These are phyloP conservation scores for Geotrichum klebahnii DNA, from an alignment of 1,139 yeast species.

Conservation along the genomic window DNA sequence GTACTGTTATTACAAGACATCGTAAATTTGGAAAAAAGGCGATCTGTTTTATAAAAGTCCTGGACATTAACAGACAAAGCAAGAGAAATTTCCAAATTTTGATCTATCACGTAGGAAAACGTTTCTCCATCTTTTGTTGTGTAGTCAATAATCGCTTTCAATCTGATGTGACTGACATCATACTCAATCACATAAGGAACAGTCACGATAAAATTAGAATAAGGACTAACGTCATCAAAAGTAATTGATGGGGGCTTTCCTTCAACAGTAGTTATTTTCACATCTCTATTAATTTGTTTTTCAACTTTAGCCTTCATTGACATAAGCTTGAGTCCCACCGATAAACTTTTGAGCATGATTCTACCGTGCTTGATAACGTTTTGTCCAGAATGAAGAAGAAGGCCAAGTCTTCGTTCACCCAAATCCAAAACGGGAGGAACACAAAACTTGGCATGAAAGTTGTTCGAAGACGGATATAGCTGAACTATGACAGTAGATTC, in stretches of 20 bases:
- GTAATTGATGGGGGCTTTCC: constrained; percentile 21
- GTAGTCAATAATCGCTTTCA: constrained; percentile 24
- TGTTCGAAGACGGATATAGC: constrained; percentile 27
- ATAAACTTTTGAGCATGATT: constrained; percentile 23
- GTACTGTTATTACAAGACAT: constrained; percentile 54
- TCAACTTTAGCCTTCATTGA: constrained; percentile 19
- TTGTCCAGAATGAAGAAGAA: constrained; percentile 25
- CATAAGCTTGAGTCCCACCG: constrained; percentile 24
- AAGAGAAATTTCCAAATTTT: constrained; percentile 35
- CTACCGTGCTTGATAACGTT: constrained; percentile 20
- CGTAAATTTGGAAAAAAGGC: constrained; percentile 62
- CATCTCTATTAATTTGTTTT: constrained; percentile 1
- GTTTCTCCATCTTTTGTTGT: constrained; percentile 24
- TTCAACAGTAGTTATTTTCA: constrained; percentile 11
- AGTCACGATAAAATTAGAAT: constrained; percentile 13
- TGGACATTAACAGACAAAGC: constrained; percentile 71
- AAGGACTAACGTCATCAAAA: constrained; percentile 8
- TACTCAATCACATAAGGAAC: constrained; percentile 21
- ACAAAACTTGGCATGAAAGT: constrained; percentile 27
- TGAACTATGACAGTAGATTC: constrained; percentile 24
- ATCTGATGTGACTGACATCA: constrained; percentile 12
- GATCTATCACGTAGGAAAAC: constrained; percentile 24
- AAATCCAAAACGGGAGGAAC: constrained; percentile 25
- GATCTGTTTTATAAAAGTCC: constrained; percentile 58
- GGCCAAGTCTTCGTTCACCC: constrained; percentile 26